Conservation (phyloP, 2,329 filamentous ascomycete genomes). For the Clonostachys sp. region DNA sequence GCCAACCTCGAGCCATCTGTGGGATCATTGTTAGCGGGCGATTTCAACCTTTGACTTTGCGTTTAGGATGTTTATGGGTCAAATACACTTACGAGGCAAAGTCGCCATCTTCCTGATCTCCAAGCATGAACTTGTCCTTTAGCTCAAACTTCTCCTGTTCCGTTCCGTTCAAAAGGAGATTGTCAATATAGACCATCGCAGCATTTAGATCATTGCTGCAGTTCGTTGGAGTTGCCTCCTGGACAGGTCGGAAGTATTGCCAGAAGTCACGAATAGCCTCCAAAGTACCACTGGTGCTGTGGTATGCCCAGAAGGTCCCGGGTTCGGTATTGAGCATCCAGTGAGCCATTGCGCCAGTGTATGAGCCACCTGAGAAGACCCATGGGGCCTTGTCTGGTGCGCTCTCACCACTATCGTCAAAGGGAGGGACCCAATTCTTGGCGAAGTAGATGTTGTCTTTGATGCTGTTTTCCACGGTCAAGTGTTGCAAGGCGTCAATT, state of each 20-base stretch:
- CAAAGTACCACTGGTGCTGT: constrained; percentile 73
- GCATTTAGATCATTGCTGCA: constrained; percentile 61
- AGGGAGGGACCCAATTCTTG: constrained; percentile 61
- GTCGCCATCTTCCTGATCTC: too few species aligned
- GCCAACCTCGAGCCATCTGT: too few species aligned
- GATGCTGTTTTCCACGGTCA: constrained; percentile 73
- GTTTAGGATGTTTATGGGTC: too few species aligned
- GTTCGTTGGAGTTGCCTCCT: constrained; percentile 41
- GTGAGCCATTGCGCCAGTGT: constrained; percentile 71
- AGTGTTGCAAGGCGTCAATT: constrained; percentile 66
- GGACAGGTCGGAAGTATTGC: constrained; percentile 41
- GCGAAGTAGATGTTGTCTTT: constrained; percentile 77
- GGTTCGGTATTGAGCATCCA: constrained; percentile 71
- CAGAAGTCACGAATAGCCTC: constrained; percentile 72
- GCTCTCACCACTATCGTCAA: constrained; percentile 58
- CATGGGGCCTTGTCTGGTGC: constrained; percentile 60
- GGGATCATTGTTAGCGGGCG: too few species aligned
- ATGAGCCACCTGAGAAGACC: constrained; percentile 75
- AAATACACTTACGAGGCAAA: too few species aligned
- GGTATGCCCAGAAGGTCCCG: constrained; percentile 69
- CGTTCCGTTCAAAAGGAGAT: constrained; percentile 32
- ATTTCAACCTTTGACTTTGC: too few species aligned
- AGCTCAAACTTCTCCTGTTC: constrained; percentile 30
- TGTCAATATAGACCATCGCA: constrained; percentile 41
- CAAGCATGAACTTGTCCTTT: constrained; percentile 10